Conservation (phyloP, 345 rosid species). For the Lagerstroemia speciosa region DNA sequence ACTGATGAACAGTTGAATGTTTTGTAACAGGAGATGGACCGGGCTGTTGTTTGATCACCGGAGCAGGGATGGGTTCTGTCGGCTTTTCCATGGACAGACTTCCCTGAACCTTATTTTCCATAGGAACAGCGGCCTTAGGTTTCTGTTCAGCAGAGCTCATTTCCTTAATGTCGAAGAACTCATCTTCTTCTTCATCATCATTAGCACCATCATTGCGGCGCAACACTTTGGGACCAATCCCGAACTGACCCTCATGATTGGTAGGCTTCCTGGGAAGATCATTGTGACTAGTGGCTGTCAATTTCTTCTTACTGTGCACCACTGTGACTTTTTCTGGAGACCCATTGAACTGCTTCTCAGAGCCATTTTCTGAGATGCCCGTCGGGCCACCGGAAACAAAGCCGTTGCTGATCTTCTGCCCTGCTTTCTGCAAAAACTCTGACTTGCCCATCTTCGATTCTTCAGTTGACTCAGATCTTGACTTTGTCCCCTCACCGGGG, state of each 20-base stretch:
- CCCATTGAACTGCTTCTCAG: constrained; percentile 5
- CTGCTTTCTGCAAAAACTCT: constrained; percentile 14
- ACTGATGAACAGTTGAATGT: constrained; percentile 32
- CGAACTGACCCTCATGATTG: constrained; percentile 39
- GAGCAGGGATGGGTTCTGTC: constrained; percentile 18
- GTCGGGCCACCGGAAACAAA: constrained; percentile 15
- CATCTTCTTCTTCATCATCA: constrained; percentile 20
- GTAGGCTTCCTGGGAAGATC: constrained; percentile 17
- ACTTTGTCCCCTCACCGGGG: constrained; percentile 34
- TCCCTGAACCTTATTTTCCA: neutral
- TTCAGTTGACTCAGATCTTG: constrained; percentile 29
- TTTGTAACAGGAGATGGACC: constrained; percentile 34
- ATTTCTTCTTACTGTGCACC: constrained; percentile 14
- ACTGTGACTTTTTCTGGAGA: neutral
- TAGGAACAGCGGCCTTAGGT: constrained; percentile 6
- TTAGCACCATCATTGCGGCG: constrained; percentile 2
- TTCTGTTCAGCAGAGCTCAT: constrained; percentile 26
- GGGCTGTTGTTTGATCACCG: constrained; percentile 27
- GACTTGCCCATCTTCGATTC: constrained; percentile 23
- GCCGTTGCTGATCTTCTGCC: neutral
- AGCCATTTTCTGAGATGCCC: constrained; percentile 9
- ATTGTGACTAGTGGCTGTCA: neutral
- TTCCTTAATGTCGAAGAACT: constrained; percentile 33
- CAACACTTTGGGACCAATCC: constrained; percentile 6
- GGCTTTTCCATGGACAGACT: neutral